A percentile compares a stretch with the other conserved stretches of the same genome.
These are phyloP conservation scores for Drosera spatulata DNA, from an alignment of 179 eudicot species.

Conservation along the genomic window DNA sequence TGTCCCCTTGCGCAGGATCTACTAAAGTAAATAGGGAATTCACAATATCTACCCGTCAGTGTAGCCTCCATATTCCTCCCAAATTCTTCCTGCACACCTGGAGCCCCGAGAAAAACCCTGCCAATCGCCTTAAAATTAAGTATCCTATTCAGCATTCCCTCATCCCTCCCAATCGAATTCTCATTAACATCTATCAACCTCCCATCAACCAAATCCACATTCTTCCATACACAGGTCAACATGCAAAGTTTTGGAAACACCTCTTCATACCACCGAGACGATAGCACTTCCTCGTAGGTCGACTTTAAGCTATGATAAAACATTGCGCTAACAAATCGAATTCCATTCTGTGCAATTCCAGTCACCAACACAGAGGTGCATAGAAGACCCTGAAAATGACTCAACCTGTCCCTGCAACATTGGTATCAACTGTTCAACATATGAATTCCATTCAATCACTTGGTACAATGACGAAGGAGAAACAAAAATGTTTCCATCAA, in stretches of 20 bases:
- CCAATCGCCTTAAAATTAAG: constrained; percentile 46
- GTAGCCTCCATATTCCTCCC: constrained; percentile 19
- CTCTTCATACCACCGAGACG: constrained; percentile 35
- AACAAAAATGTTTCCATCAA: no score
- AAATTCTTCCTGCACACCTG: constrained; percentile 27
- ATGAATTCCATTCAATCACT: no score
- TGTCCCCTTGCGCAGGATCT: constrained; percentile 47
- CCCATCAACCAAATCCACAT: constrained; percentile 58
- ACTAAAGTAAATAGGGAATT: constrained; percentile 31
- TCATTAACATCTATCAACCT: constrained; percentile 39
- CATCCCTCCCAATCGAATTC: constrained; percentile 31
- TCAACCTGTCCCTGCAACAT: no score
- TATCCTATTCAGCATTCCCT: constrained; percentile 38
- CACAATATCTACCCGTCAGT: constrained; percentile 11
- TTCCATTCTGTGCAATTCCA: neutral
- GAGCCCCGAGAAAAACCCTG: constrained; percentile 43
- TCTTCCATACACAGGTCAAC: constrained; percentile 36
- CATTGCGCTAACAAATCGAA: constrained; percentile 6
- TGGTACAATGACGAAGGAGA: no score
- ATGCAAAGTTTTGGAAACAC: constrained; percentile 32
- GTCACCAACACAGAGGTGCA: no score
- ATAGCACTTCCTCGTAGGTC: constrained; percentile 12
- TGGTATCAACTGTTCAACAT: no score
- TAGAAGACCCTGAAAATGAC: no score
- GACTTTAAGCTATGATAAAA: constrained; percentile 22